Conservation (phyloP, 2,329 filamentous ascomycete genomes). For the Grosmannia huntii region DNA sequence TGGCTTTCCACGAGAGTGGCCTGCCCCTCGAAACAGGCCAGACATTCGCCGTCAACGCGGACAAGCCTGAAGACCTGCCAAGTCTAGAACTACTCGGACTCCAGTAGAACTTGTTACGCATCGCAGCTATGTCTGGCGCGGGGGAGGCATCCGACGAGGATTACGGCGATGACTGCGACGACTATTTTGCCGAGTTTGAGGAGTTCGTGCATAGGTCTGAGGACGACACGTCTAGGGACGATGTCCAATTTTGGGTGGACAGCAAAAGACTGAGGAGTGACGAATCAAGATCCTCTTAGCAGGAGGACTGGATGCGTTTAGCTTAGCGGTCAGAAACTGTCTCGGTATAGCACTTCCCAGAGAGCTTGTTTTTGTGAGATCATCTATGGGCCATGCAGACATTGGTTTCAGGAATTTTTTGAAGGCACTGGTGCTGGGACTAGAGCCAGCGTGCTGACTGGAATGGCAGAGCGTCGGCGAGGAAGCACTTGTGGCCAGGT, state of each 20-base stretch:
- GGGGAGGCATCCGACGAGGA: background rate
- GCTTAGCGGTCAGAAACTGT: background rate
- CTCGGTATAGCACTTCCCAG: background rate
- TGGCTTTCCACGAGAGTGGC: background rate
- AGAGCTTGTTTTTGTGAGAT: background rate
- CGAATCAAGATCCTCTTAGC: background rate
- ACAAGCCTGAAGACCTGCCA: background rate
- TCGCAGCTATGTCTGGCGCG: background rate
- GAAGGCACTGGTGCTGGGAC: slow-evolving; percentile 14
- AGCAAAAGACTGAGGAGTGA: background rate
- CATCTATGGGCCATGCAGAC: background rate
- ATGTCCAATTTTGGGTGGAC: background rate
- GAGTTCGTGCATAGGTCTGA: background rate
- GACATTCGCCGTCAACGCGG: background rate
- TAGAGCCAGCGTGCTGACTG: background rate
- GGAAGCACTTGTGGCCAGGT: slow-evolving; percentile 10
- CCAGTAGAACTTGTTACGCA: background rate
- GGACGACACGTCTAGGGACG: background rate
- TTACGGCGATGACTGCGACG: background rate
- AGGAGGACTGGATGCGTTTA: background rate
- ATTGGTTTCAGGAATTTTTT: too few relatives aligned
- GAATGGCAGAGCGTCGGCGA: slow-evolving; percentile 8
- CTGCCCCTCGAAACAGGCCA: background rate
- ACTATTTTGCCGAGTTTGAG: background rate
- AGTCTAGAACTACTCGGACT: background rate